These are phyloP conservation scores for Acer yangbiense DNA, from an alignment of 345 rosid species.

Conservation along the genomic window DNA sequence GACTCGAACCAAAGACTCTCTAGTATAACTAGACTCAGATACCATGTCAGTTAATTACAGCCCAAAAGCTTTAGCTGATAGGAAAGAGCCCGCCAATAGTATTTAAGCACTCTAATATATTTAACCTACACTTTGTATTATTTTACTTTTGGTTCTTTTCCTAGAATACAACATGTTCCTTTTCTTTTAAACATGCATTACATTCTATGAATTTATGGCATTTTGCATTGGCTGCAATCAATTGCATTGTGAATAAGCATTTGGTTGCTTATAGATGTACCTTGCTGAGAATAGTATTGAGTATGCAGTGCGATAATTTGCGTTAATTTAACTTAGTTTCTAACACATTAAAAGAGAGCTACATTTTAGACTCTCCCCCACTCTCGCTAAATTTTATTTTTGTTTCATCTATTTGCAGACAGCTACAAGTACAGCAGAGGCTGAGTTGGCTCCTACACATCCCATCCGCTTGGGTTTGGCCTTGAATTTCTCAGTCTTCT, in stretches of 20 bases:
- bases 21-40: no score
- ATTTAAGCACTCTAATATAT: no score
- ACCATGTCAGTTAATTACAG: no score
- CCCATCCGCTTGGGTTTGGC: constrained; percentile 48
- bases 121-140: neutral
- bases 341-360: neutral
- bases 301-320: neutral
- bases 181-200: neutral
- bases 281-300: neutral
- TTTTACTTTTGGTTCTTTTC: neutral
- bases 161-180: neutral
- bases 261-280: neutral
- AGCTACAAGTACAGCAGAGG: constrained; percentile 42
- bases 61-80: no score
- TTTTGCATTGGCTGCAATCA: neutral
- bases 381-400: neutral
- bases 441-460: constrained; percentile 41
- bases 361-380: neutral
- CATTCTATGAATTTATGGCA: neutral
- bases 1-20: no score
- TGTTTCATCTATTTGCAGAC: constrained; percentile 26
- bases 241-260: neutral
- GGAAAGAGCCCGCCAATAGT: no score
- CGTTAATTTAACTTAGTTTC: neutral
- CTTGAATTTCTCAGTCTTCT: constrained; percentile 44